phyloP scores from a whole-genome alignment of 2,329 filamentous ascomycete species.

The Aspergillus jensenii region DNA sequence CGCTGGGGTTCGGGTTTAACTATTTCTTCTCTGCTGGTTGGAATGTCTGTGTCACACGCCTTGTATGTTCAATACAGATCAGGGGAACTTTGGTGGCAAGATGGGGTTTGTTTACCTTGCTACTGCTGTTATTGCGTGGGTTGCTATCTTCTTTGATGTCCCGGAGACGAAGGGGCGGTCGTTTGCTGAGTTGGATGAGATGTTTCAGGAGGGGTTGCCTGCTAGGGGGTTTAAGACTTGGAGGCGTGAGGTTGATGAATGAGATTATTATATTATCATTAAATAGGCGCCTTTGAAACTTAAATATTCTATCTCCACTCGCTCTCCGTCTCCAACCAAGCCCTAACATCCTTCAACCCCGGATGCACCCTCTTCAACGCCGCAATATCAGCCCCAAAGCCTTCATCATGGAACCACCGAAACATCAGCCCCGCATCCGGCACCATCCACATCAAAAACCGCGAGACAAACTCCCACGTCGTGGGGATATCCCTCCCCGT shows the following conservation, averaged over 20 bases:
- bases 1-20: too few species aligned
- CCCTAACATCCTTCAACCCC: constrained; percentile 48
- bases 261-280: too few species aligned
- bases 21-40: too few species aligned
- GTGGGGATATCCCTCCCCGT: constrained; percentile 46
- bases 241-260: too few species aligned
- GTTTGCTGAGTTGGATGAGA: neutral
- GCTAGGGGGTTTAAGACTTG: too few species aligned
- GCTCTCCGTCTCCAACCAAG: constrained; percentile 51
- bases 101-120: constrained; percentile 8
- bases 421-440: constrained; percentile 50
- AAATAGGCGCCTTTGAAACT: too few species aligned
- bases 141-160: neutral
- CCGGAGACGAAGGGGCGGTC: constrained; percentile 5
- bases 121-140: neutral
- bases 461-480: constrained; percentile 43
- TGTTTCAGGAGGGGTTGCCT: neutral
- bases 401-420: constrained; percentile 51
- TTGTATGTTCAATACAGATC: constrained; percentile 8
- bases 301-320: constrained; percentile 6
- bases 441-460: constrained; percentile 41
- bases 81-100: constrained; percentile 8
- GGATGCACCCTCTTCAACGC: constrained; percentile 45
- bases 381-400: constrained; percentile 49
- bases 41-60: constrained; percentile 5